Conservation (phyloP, 108 stramenopile genomes). For the Cyclotella baltica region DNA sequence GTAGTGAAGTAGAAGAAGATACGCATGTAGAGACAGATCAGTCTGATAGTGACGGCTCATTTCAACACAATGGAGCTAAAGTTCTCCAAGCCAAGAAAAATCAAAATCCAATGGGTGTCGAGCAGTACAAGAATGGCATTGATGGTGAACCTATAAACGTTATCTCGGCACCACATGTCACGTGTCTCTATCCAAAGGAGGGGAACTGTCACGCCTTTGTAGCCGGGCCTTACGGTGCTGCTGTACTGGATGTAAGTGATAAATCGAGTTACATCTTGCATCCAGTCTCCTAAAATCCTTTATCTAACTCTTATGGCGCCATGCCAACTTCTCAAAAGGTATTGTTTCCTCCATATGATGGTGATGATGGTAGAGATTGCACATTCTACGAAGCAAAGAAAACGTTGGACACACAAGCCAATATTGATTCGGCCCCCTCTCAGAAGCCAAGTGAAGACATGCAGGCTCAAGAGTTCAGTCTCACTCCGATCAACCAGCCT, state of each 20-base stretch:
- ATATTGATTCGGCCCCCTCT: not conserved
- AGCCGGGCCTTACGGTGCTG: conserved; percentile 89
- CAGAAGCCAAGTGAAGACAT: not conserved
- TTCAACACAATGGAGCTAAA: not conserved
- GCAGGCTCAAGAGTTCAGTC: conserved; percentile 44
- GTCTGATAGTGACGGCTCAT: not conserved
- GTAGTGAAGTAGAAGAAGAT: conserved; percentile 2
- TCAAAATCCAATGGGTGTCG: conserved; percentile 27
- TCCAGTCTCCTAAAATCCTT: not conserved
- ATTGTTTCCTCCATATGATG: conserved; percentile 93
- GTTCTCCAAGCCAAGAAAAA: conserved; percentile 34
- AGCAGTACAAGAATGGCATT: not conserved
- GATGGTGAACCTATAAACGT: not conserved
- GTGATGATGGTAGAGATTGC: conserved; percentile 84
- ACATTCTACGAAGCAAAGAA: conserved; percentile 84
- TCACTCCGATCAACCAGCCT: conserved; percentile 77
- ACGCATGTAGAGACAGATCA: conserved; percentile 6
- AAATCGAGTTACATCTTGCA: not conserved
- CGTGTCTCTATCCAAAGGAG: conserved; percentile 77
- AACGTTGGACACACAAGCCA: conserved; percentile 12
- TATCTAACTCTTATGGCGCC: not conserved
- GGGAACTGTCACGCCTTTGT: conserved; percentile 94
- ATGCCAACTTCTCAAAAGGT: conserved; percentile 29
- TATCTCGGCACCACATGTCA: conserved; percentile 74
- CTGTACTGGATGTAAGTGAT: conserved; percentile 77